Conservation (phyloP, 2,329 filamentous ascomycete genomes). For the Claviceps digitariae region DNA sequence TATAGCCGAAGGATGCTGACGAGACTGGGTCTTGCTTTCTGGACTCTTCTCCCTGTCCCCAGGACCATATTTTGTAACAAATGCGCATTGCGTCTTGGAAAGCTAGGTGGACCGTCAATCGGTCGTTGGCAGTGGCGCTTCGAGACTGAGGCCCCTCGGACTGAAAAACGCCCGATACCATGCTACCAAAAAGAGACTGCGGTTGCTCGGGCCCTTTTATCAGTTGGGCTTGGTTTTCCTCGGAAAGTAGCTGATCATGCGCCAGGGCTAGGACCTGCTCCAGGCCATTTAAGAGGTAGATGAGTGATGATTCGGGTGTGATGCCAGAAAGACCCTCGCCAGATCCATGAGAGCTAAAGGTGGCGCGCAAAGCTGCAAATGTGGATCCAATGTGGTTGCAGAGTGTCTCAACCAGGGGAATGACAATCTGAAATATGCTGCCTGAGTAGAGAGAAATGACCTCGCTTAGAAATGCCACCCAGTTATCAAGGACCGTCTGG, state of each 20-base stretch:
- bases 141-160: conserved; percentile 65
- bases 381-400: conserved; percentile 63
- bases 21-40: conserved; percentile 50
- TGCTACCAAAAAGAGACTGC: conserved; percentile 84
- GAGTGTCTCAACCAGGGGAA: conserved; percentile 82
- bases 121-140: conserved; percentile 78
- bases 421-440: conserved; percentile 76
- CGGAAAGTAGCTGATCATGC: conserved; percentile 66
- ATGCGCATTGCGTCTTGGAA: conserved; percentile 92
- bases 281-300: conserved; percentile 81
- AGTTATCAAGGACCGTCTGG: conserved; percentile 72
- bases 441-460: conserved; percentile 74
- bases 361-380: conserved; percentile 56
- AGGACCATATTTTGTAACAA: conserved; percentile 90
- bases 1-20: conserved; percentile 76
- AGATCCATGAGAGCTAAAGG: conserved; percentile 33
- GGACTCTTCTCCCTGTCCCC: conserved; percentile 56
- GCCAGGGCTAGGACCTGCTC: conserved; percentile 81
- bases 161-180: conserved; percentile 83
- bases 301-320: conserved; percentile 56
- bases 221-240: conserved; percentile 56
- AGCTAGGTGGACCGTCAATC: conserved; percentile 84
- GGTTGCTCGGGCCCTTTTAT: conserved; percentile 70
- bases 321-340: conserved; percentile 3
- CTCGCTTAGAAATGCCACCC: conserved; percentile 75